Conservation (phyloP, 108 stramenopile species). For the Chaetoceros tenuissimus region DNA sequence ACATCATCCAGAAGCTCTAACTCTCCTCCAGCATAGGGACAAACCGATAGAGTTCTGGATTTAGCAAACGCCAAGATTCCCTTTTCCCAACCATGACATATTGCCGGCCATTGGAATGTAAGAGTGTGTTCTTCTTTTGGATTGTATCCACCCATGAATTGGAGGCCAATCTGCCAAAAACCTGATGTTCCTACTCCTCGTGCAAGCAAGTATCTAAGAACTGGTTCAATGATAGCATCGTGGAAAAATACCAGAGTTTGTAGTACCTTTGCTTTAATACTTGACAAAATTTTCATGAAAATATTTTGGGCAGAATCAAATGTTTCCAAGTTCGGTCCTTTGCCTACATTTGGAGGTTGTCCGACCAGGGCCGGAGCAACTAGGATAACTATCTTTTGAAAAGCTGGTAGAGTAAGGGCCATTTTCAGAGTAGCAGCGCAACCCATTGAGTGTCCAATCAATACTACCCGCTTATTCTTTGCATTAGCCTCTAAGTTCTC, state of each 20-base stretch:
- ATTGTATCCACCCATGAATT: conserved; percentile 41
- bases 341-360: neutral
- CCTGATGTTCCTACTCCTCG: conserved; percentile 44
- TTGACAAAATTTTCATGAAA: neutral
- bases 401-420: conserved; percentile 36
- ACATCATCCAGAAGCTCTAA: conserved; percentile 26
- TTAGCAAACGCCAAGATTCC: conserved; percentile 52
- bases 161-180: conserved; percentile 58
- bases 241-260: neutral
- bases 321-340: no score
- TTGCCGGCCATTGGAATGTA: conserved; percentile 75
- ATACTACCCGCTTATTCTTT: conserved; percentile 25
- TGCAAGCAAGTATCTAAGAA: conserved; percentile 35
- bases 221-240: conserved; percentile 17
- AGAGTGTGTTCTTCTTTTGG: conserved; percentile 53
- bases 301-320: neutral
- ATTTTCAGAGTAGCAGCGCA: conserved; percentile 45
- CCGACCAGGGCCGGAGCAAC: conserved; percentile 61
- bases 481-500: no score
- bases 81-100: conserved; percentile 69
- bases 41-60: conserved; percentile 10
- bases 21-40: conserved; percentile 21
- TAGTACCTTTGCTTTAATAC: neutral
- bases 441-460: conserved; percentile 80
- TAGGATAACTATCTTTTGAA: conserved; percentile 38